phyloP scores from a whole-genome alignment of 352 stramenopile genomes.

The Pythium scleroteichum region DNA sequence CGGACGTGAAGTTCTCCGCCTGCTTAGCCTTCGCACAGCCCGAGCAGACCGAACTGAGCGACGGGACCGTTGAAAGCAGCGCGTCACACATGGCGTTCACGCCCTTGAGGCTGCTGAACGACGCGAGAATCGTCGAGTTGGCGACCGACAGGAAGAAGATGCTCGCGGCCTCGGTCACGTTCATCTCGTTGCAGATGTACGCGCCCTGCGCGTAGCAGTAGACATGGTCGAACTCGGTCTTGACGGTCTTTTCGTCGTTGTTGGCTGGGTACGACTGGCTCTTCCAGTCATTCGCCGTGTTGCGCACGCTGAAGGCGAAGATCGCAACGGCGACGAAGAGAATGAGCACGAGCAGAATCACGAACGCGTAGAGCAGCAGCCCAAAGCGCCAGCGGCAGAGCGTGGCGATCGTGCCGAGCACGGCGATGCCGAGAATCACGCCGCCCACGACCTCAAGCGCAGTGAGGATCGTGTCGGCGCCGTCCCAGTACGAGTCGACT shows the following conservation, averaged over 20 bases:
- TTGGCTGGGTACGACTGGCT: slow-evolving; percentile 47
- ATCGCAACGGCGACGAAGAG: slow-evolving; percentile 52
- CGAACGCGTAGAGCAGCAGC: slow-evolving; percentile 54
- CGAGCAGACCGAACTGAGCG: slow-evolving; percentile 46
- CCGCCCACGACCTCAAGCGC: slow-evolving; percentile 50
- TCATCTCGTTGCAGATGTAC: slow-evolving; percentile 68
- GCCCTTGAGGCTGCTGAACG: slow-evolving; percentile 47
- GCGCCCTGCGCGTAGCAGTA: slow-evolving; percentile 79
- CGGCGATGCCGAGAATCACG: slow-evolving; percentile 57
- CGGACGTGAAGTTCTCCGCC: slow-evolving; percentile 62
- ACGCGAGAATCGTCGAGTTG: slow-evolving; percentile 30
- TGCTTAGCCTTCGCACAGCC: slow-evolving; percentile 56
- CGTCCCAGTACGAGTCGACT: slow-evolving; percentile 54
- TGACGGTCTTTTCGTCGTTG: slow-evolving; percentile 47
- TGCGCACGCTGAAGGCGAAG: slow-evolving; percentile 43
- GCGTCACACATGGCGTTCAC: slow-evolving; percentile 61
- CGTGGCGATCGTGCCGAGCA: slow-evolving; percentile 57
- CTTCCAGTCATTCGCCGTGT: slow-evolving; percentile 52
- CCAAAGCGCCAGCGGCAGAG: slow-evolving; percentile 58
- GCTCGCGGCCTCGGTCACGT: slow-evolving; percentile 45
- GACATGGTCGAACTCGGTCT: slow-evolving; percentile 59
- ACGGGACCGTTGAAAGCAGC: slow-evolving; percentile 35
- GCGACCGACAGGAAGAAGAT: slow-evolving; percentile 46
- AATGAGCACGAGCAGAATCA: slow-evolving; percentile 55
- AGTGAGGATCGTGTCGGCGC: slow-evolving; percentile 43